These are phyloP conservation scores for Hypericum perforatum DNA, from an alignment of 345 rosid genomes.

Conservation along the genomic window DNA sequence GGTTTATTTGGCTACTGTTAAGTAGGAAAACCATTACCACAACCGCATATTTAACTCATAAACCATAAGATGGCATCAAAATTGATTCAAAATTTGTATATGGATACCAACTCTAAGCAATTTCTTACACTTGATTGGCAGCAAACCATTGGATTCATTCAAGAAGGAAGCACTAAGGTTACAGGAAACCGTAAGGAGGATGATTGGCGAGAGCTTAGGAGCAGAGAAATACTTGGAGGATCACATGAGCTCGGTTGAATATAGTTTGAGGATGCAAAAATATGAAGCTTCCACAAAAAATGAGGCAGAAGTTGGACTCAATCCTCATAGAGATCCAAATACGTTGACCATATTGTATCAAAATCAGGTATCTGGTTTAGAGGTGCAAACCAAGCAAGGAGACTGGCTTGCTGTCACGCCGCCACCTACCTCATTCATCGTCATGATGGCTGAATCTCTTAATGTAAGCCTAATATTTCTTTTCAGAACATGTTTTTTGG, in stretches of 20 bases:
- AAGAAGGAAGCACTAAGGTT: background rate
- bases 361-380: background rate
- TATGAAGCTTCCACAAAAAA: background rate
- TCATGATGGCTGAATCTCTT: background rate
- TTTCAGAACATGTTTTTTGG: too few relatives aligned
- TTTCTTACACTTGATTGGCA: background rate
- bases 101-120: too few relatives aligned
- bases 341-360: background rate
- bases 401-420: background rate
- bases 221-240: background rate
- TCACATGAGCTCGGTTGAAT: background rate
- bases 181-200: background rate
- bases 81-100: too few relatives aligned
- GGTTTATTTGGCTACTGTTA: too few relatives aligned
- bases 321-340: background rate
- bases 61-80: too few relatives aligned
- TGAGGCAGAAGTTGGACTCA: background rate
- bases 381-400: background rate
- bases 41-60: too few relatives aligned
- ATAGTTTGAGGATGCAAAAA: background rate
- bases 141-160: background rate
- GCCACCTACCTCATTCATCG: background rate
- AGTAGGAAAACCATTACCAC: too few relatives aligned
- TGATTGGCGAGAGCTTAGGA: background rate
- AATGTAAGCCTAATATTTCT: background rate